Evolutionary conservation across 768 basidiomycete species (phyloP), one percentile per base, ranked within the genome.

Genomic region (Lanmaoa rubissima): DNA sequence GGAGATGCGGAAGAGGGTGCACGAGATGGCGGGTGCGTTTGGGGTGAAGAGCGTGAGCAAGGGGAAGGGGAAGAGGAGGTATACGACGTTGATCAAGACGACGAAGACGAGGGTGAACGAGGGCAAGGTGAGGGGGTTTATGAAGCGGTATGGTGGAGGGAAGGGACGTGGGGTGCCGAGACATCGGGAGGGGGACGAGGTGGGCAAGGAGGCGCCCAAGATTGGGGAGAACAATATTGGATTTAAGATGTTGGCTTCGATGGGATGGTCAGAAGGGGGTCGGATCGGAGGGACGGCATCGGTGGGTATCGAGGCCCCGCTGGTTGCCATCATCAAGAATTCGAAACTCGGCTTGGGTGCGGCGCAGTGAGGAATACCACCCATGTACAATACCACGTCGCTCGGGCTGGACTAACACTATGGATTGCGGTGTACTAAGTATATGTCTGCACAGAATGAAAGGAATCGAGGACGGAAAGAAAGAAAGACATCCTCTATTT

Each of bases 261-360:
- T 98, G 95, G 95, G 95, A 41, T 96, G 94, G 94, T 69, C 82
- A 4, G 90, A 93, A 64, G 94, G 94, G 0, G 79, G 84, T 41
- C 75, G 80, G 13, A 94, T 96, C 63, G 94, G 94, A 5, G 77
- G 81, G 0, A 65, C 73, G 1, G 58, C 60, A 7, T 75, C 79
- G 9, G 81, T 74, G 34, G 92, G 92, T 0, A 71, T 96, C 53
- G 85, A 87, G 26, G 83, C 73, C 6, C 94, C 94, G 35, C 74
- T 97, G 52, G 84, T 84, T 0, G 94, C 92, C 13, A 82, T 93
- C 48, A 87, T 95, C 70, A 97, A 95, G 74, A 83, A 82, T 57
- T 86, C 92, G 17, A 95, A 92, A 73, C 76, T 88, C 13, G 94
- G 94, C 0, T 73, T 97, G 53, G 94, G 94, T 16, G 92, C 93